Percentiles rank a stretch among this genome's conserved stretches.
These are phyloP conservation scores for Spironucleus salmonicida DNA, from an alignment of 208 protist species.

Conservation along the genomic window DNA sequence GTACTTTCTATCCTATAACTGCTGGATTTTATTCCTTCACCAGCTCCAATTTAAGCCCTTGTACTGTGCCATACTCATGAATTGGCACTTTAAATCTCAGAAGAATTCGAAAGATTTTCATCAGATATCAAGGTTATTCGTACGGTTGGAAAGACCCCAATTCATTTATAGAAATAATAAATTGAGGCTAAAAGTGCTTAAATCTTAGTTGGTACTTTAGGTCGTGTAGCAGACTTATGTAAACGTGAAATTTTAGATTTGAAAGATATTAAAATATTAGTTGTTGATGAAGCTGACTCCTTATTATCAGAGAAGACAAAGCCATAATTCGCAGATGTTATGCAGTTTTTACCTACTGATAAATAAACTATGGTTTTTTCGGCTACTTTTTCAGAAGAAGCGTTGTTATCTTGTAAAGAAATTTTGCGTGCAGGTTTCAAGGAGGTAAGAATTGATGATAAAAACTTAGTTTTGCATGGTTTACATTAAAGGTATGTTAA, in stretches of 20 bases:
- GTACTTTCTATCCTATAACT: conserved; percentile 89
- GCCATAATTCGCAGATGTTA: conserved; percentile 87
- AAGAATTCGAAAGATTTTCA: conserved; percentile 26
- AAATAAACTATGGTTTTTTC: conserved; percentile 97
- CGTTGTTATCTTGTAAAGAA: conserved; percentile 77
- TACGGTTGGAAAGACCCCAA: neutral
- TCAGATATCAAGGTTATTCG: neutral
- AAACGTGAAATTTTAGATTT: conserved; percentile 61
- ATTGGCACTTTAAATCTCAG: conserved; percentile 26
- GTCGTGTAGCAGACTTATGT: conserved; percentile 35
- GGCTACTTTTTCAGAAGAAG: conserved; percentile 84
- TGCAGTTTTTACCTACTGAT: conserved; percentile 74
- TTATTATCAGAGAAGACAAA: conserved; percentile 74
- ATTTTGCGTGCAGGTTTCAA: conserved; percentile 84
- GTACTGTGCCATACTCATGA: conserved; percentile 34
- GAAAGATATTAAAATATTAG: conserved; percentile 81
- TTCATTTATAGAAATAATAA: neutral
- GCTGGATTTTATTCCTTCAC: conserved; percentile 64
- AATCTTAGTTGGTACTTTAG: conserved; percentile 43
- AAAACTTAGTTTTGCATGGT: conserved; percentile 92
- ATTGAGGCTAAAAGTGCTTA: neutral
- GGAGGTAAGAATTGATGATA: conserved; percentile 88
- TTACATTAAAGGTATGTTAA: conserved; percentile 88
- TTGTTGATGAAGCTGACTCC: conserved; percentile 96
- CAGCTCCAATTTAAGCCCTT: neutral